Base-by-base conservation (phyloP, 1,139 yeast genomes). In the Pichia cactophila region DNA sequence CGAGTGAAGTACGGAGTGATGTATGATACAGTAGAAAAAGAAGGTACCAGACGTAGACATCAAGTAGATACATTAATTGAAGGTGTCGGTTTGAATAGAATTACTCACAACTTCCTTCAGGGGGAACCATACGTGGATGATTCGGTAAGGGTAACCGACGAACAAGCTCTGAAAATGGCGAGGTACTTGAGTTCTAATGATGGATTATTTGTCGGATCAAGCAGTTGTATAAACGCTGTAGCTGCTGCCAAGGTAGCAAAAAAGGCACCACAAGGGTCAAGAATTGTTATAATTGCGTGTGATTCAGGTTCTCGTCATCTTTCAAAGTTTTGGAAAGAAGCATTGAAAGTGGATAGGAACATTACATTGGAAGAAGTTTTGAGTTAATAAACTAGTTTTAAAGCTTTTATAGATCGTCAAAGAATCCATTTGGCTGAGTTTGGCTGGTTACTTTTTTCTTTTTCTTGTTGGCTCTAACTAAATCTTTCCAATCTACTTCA, bases 61-160 rank as follows among this genome's bases (percentile, higher is more conserved):
- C 98, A 92, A 66, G 97, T 92, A 1, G 98, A 92, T 65, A 92
- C 97, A 0, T 66, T 90, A 2, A 84, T 92, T 2, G 98, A 92
- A 66, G 98, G 98, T 0, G 85, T 92, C 42, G 98, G 98, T 0
- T 69, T 92, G 50, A 92, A 88, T 61, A 71, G 98, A 56, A 69
- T 92, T 37, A 92, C 98, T 0, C 77, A 77, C 61, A 92, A 92
- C 64, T 86, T 92, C 63, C 69, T 73, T 46, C 78, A 76, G 45
- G 97, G 89, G 1, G 92, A 84, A 58, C 60, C 66, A 1, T 74
- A 68, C 54, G 81, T 92, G 16, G 95, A 88, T 62, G 89, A 83
- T 54, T 85, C 97, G 0, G 72, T 86, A 16, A 71, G 90, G 50
- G 96, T 92, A 2, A 68, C 78, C 3, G 98, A 92, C 61, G 73